phyloP scores from a whole-genome alignment of 1,284 basidiomycete genomes.

The Marasmius sp. region DNA sequence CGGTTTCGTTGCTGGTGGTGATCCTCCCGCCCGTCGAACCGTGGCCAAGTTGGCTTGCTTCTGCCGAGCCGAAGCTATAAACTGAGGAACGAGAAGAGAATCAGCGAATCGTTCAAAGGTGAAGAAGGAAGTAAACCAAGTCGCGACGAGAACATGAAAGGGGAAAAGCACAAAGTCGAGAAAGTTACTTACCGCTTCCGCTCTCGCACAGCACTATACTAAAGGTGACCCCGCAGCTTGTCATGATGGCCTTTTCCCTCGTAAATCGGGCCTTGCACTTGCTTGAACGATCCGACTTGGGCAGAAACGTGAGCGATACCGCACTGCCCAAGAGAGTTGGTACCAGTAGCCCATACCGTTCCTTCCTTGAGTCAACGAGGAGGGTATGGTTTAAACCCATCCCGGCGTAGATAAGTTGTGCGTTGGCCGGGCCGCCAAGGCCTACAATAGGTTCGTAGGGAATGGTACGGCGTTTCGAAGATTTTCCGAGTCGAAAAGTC shows the following conservation, averaged over 20 bases:
- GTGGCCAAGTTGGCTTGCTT: conserved; percentile 91
- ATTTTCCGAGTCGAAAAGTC: too few relatives aligned
- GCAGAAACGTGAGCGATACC: conserved; percentile 59
- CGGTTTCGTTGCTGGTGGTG: conserved; percentile 78
- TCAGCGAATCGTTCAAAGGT: neutral
- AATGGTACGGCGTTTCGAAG: too few relatives aligned
- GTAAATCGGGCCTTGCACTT: conserved; percentile 54
- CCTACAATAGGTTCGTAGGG: conserved; percentile 59
- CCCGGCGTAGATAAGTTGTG: conserved; percentile 79
- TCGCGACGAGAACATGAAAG: too few relatives aligned
- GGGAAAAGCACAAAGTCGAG: too few relatives aligned
- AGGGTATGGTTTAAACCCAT: conserved; percentile 83
- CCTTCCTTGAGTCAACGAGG: conserved; percentile 82
- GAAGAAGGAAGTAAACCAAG: too few relatives aligned
- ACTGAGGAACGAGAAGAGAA: conserved; percentile 42
- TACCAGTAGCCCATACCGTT: conserved; percentile 81
- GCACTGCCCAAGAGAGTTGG: conserved; percentile 83
- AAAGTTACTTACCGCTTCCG: conserved; percentile 60
- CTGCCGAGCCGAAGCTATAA: conserved; percentile 88
- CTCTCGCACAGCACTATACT: conserved; percentile 78
- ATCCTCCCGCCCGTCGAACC: conserved; percentile 89
- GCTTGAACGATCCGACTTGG: conserved; percentile 67
- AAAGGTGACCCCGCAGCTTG: conserved; percentile 82
- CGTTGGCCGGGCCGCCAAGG: conserved; percentile 58
- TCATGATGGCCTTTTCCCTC: conserved; percentile 68